A percentile compares a stretch with the other conserved stretches of the same genome.
phyloP scores from a whole-genome alignment of 495 filamentous ascomycete species.

The Clavariopsis aquatica region DNA sequence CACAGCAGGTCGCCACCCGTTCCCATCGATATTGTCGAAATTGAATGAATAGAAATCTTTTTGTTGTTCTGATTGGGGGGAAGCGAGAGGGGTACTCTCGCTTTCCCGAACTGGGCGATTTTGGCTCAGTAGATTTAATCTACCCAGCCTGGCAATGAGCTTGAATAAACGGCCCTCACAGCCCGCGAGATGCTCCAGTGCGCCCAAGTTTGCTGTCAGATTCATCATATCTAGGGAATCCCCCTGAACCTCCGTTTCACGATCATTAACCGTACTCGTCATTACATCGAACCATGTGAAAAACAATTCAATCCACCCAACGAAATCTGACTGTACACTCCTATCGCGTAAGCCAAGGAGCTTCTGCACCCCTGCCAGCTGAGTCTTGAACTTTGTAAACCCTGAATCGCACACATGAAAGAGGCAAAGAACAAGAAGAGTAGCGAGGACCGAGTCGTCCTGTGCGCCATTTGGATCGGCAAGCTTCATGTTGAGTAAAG shows the following conservation, averaged over 20 bases:
- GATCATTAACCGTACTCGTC: slow-evolving; percentile 86
- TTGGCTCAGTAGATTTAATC: slow-evolving; percentile 86
- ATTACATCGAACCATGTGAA: slow-evolving; percentile 98
- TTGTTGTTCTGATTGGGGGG: slow-evolving; percentile 40
- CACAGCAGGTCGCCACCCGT: slow-evolving; percentile 55
- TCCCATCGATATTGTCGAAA: slow-evolving; percentile 62
- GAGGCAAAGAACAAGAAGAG: slow-evolving; percentile 82
- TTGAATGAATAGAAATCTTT: slow-evolving; percentile 57
- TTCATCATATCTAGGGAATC: slow-evolving; percentile 67
- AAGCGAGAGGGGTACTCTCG: slow-evolving; percentile 42
- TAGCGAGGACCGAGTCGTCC: slow-evolving; percentile 86
- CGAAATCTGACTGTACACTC: slow-evolving; percentile 62
- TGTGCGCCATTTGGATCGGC: slow-evolving; percentile 70
- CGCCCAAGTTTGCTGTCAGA: slow-evolving; percentile 68
- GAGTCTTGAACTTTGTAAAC: slow-evolving; percentile 86
- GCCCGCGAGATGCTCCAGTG: slow-evolving; percentile 82
- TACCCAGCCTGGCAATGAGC: slow-evolving; percentile 56
- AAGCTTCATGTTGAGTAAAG: slow-evolving; percentile 78
- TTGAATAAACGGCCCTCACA: slow-evolving; percentile 64
- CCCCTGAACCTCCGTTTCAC: slow-evolving; percentile 82
- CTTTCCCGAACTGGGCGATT: slow-evolving; percentile 47
- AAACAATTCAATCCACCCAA: slow-evolving; percentile 91
- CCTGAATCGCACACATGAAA: slow-evolving; percentile 94
- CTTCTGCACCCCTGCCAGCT: slow-evolving; percentile 93
- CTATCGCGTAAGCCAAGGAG: slow-evolving; percentile 78